phyloP scores from a whole-genome alignment of 2,329 filamentous ascomycete genomes.

The Elsinoe australis region DNA sequence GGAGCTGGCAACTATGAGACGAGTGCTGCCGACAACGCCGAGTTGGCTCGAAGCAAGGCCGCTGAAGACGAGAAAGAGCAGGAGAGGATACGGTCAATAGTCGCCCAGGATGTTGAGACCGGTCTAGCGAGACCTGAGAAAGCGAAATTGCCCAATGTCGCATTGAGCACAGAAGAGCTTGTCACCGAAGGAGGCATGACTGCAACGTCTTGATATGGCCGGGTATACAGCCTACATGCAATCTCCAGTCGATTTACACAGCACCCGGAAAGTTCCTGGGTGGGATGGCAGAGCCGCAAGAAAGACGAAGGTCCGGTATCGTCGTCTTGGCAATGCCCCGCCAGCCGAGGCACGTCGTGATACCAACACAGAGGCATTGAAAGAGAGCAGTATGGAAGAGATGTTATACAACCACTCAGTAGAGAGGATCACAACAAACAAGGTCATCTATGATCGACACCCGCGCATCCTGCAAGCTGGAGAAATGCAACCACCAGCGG shows the following conservation, averaged over 20 bases:
- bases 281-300: neutral
- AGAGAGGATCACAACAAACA: too few relatives aligned
- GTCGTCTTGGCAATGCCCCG: neutral
- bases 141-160: slow-evolving; percentile 31
- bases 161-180: slow-evolving; percentile 21
- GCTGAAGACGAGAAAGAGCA: slow-evolving; percentile 26
- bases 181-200: too few relatives aligned
- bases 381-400: neutral
- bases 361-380: neutral
- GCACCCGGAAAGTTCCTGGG: neutral
- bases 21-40: slow-evolving; percentile 28
- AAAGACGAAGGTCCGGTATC: neutral
- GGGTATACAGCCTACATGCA: neutral
- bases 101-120: slow-evolving; percentile 37
- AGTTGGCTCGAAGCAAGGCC: slow-evolving; percentile 25
- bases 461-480: neutral
- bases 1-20: slow-evolving; percentile 43
- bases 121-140: slow-evolving; percentile 35
- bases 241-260: neutral
- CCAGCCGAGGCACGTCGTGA: neutral
- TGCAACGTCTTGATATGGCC: neutral
- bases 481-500: neutral
- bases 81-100: slow-evolving; percentile 28
- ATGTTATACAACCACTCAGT: neutral
- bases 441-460: too few relatives aligned